Conservation (phyloP, 208 protist genomes). For the Trypanosoma rangeli region DNA sequence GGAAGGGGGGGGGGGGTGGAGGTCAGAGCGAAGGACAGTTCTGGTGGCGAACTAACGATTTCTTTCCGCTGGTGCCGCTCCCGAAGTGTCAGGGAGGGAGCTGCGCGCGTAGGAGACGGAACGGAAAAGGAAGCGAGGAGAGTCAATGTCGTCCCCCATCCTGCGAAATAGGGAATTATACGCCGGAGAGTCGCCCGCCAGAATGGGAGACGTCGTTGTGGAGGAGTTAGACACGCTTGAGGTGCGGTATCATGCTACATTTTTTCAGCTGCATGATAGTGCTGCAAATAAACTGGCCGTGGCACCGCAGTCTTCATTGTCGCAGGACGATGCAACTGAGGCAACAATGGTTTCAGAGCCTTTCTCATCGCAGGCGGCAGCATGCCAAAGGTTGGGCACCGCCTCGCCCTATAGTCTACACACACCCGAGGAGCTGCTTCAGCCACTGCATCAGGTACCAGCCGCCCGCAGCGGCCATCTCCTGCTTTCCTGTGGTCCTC, state of each 20-base stretch:
- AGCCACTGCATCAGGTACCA: slow-evolving; percentile 33
- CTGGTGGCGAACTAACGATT: too few species aligned
- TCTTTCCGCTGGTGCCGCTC: too few species aligned
- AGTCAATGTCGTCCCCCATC: background rate
- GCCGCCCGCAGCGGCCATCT: slow-evolving; percentile 55
- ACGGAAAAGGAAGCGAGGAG: background rate
- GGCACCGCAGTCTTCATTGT: background rate
- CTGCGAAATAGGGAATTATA: background rate
- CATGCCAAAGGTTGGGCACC: too few species aligned
- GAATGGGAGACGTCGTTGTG: background rate
- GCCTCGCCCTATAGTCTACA: slow-evolving; percentile 19
- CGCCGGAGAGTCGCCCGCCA: background rate
- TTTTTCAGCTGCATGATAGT: slow-evolving; percentile 12
- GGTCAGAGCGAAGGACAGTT: background rate
- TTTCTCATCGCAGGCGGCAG: background rate
- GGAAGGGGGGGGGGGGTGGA: background rate
- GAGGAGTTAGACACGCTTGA: slow-evolving; percentile 1
- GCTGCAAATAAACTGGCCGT: background rate
- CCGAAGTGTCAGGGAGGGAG: background rate
- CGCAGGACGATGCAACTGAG: background rate
- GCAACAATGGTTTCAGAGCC: background rate
- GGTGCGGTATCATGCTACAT: slow-evolving; percentile 13
- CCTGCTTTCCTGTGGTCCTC: slow-evolving; percentile 32
- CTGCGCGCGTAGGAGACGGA: background rate
- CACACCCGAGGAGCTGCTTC: slow-evolving; percentile 21